A percentile compares a stretch with the other conserved stretches of the same genome.
Evolutionary conservation across 768 basidiomycete species (phyloP).

Genomic region (Tremella mesenterica): DNA sequence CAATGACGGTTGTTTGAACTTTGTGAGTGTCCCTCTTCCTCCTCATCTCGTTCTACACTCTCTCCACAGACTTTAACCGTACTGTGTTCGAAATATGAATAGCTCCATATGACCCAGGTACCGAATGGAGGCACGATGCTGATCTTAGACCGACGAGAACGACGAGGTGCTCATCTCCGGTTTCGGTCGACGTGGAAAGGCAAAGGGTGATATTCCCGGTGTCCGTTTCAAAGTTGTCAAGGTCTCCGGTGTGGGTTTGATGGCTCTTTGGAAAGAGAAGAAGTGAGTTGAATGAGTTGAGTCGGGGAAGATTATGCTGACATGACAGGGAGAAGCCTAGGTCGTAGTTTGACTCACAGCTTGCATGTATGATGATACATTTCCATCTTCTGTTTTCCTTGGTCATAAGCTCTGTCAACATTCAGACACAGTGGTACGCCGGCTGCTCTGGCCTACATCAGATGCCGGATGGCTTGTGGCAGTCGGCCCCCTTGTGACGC

Average conservation of each 20-base stretch:
- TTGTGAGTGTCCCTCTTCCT: conserved; percentile 13
- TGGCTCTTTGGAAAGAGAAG: conserved; percentile 98
- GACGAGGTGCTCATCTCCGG: conserved; percentile 99
- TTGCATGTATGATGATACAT: conserved; percentile 26
- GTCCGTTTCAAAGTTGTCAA: conserved; percentile 99
- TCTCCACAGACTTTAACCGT: no score
- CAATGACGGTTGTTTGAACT: conserved; percentile 46
- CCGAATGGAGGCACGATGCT: neutral
- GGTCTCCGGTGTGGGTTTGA: conserved; percentile 96
- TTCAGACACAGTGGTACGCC: no score
- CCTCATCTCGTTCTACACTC: no score
- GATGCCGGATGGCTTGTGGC: no score
- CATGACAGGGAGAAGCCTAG: conserved; percentile 38
- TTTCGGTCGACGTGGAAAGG: conserved; percentile 99
- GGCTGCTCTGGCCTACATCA: no score
- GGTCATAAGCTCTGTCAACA: no score
- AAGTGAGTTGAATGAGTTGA: conserved; percentile 50
- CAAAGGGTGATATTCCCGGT: conserved; percentile 99
- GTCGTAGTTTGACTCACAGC: conserved; percentile 20
- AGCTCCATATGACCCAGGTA: neutral
- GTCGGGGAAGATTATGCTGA: conserved; percentile 9
- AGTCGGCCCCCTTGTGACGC: no score
- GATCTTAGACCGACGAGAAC: conserved; percentile 78
- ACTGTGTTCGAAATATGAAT: neutral
- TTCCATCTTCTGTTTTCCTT: no score